Base-by-base conservation (phyloP, 345 rosid genomes). In the Hibiscus tridactylites region DNA sequence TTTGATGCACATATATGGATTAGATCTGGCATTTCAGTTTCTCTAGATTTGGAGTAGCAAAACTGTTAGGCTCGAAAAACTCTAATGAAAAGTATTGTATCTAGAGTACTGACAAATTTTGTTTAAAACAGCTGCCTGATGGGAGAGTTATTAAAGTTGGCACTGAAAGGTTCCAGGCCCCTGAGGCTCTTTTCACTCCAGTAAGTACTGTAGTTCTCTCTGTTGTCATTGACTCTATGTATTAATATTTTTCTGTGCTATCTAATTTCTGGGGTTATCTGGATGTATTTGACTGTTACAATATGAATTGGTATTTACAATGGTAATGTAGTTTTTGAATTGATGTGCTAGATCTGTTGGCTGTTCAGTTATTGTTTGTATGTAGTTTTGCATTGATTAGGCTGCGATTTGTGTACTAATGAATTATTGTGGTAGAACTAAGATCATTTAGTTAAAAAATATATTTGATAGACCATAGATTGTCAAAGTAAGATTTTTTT, bases 161-260 rank as follows among this genome's bases (percentile, higher is more conserved):
- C 71, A 94, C 97, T 13, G 98, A 94, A 85, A 79, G 98, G 73
- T 94, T 94, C 78, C 96, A 94, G 76, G 97, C 98, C 65, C 96
- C 98, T 46, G 97, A 94, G 83, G 98, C 98, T 31, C 93, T 94
- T 58, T 94, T 94, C 73, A 88, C 98, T 12, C 98, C 98, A 33
- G 98, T 94, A 79, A 82, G 86, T 39, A 61, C 75, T 44, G 7
- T 68, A 53, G 29, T 7, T 35, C 24, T 64, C 49, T 63, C 69
- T 28, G 2, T 80, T 24, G 62, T 44, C 13, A 72, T 61, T 39
- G 39, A 52, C 42, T 63, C 37, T 44, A 15, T 60, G 1, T 10
- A 3, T 16, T 54, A 13, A 54, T 54, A 24, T 15, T 61, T 50
- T 56, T 54, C 39, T 57, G 66, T 65, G 63, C 37, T 59, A 49